Conservation (phyloP, 164 flowering plant genomes). For the Platanus orientalis region DNA sequence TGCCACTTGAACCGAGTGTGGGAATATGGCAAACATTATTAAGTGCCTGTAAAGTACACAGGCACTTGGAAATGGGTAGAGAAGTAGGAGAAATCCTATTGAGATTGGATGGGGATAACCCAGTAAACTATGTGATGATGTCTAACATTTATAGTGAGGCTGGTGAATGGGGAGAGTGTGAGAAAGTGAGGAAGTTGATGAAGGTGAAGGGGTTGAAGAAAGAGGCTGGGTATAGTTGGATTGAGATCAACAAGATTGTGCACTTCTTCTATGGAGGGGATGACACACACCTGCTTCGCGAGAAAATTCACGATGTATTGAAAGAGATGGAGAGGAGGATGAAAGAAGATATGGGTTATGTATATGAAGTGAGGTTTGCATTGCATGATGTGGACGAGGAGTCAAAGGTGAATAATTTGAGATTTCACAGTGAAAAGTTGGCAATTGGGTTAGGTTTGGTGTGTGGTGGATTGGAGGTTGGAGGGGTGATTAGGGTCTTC, state of each 20-base stretch:
- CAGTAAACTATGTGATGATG: not conserved
- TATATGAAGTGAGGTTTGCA: not conserved
- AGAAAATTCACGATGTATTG: not conserved
- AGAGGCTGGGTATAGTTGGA: slow-evolving; percentile 5
- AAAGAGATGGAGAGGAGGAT: not conserved
- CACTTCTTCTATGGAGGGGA: not conserved
- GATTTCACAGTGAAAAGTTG: not conserved
- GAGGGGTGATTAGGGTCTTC: not conserved
- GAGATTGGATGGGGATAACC: not conserved
- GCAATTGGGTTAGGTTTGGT: not conserved
- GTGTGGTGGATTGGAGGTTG: not conserved
- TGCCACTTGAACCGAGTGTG: not conserved
- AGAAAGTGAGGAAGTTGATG: slow-evolving; percentile 2
- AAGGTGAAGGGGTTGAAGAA: not conserved
- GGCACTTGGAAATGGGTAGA: not conserved
- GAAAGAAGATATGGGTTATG: not conserved
- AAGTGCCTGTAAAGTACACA: not conserved
- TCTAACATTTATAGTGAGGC: not conserved
- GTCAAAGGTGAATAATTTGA: not conserved
- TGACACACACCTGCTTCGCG: not conserved
- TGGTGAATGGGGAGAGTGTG: slow-evolving; percentile 3
- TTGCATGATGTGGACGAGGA: not conserved
- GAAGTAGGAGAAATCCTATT: not conserved
- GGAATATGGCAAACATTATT: not conserved
- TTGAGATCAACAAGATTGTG: not conserved